Evolutionary conservation across 306 rosid species (phyloP).

Genomic region (Malus orientalis): DNA sequence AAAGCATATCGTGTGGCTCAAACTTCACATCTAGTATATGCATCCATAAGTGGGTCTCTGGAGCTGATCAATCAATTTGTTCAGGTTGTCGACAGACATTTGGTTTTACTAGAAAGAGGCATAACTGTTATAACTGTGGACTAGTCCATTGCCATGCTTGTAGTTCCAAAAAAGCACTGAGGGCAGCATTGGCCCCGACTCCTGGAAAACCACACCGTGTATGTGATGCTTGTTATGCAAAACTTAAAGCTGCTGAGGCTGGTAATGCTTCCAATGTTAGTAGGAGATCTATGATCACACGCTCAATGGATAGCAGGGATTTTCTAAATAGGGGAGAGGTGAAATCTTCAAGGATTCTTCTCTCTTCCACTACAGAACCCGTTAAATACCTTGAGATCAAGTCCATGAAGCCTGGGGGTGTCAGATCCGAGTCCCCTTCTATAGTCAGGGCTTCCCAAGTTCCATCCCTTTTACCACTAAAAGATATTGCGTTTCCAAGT

Average conservation of each 20-base stretch:
- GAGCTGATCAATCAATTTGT: conserved; percentile 90
- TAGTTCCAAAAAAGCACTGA: conserved; percentile 78
- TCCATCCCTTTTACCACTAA: conserved; percentile 49
- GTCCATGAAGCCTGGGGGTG: conserved; percentile 40
- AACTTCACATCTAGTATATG: conserved; percentile 76
- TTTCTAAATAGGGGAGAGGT: conserved; percentile 38
- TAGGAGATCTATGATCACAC: conserved; percentile 38
- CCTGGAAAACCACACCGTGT: conserved; percentile 97
- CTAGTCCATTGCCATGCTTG: conserved; percentile 89
- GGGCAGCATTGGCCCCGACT: conserved; percentile 88
- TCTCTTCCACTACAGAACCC: conserved; percentile 59
- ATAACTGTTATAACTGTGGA: conserved; percentile 91
- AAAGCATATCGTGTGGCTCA: conserved; percentile 75
- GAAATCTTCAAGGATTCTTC: conserved; percentile 51
- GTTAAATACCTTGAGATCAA: conserved; percentile 49
- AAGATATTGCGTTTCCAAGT: conserved; percentile 70
- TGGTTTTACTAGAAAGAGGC: conserved; percentile 93
- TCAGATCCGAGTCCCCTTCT: conserved; percentile 37
- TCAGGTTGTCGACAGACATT: conserved; percentile 87
- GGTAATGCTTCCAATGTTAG: conserved; percentile 21
- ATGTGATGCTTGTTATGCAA: conserved; percentile 73
- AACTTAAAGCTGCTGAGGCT: conserved; percentile 62
- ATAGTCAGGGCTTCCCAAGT: conserved; percentile 53
- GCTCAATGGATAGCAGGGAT: conserved; percentile 45
- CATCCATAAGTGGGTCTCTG: conserved; percentile 90